A percentile compares a stretch with the other conserved stretches of the same genome.
phyloP scores from a whole-genome alignment of 1,284 basidiomycete species.

The Leccinum pseudoinsigne region DNA sequence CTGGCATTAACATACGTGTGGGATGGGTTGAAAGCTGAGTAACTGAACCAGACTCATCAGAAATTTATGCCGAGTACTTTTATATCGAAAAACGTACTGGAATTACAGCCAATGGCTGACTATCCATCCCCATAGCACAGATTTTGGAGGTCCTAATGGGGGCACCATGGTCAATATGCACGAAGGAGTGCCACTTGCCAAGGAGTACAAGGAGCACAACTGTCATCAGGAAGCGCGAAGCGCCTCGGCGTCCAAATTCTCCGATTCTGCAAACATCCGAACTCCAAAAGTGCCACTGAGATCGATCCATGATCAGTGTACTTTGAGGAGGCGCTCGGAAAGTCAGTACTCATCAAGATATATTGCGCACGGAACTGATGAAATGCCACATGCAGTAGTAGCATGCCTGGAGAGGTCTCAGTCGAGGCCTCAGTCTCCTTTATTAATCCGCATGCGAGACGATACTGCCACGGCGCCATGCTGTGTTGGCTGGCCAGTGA shows the following conservation, averaged over 20 bases:
- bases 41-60: neutral
- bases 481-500: neutral
- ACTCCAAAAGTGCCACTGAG: too few relatives aligned
- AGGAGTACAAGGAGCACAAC: neutral
- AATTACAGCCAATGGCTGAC: neutral
- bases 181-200: conserved; percentile 8
- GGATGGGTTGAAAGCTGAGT: neutral
- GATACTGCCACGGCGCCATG: conserved; percentile 14
- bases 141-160: too few relatives aligned
- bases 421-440: neutral
- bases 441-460: neutral
- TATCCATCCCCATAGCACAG: neutral
- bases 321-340: too few relatives aligned
- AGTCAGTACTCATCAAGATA: neutral
- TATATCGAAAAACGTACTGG: conserved; percentile 11
- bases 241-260: too few relatives aligned
- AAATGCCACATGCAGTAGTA: neutral
- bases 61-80: neutral
- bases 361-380: neutral
- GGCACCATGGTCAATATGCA: neutral
- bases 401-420: neutral
- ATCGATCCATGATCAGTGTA: too few relatives aligned
- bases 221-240: too few relatives aligned
- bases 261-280: too few relatives aligned
- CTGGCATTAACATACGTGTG: conserved; percentile 6